Evolutionary conservation across 2,329 filamentous ascomycete genomes (phyloP), one percentile per base, ranked within the genome.

Genomic region (Claviceps fusiformis): DNA sequence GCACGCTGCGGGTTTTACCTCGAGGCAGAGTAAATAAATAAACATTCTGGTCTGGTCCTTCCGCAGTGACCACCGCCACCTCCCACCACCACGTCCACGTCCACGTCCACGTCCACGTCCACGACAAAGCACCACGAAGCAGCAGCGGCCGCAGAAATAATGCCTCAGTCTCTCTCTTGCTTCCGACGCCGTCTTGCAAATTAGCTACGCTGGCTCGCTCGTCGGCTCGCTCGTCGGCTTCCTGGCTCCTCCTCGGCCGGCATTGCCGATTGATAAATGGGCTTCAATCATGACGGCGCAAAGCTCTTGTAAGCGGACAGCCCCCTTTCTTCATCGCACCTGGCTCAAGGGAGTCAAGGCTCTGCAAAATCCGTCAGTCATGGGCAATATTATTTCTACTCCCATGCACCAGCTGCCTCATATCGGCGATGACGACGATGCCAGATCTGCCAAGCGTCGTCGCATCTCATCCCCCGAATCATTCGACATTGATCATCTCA

Each of bases 251-350:
- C 24, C 19, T 31, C 27, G 33, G 46, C 48, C 56, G 55, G 50
- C 54, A 49, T 53, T 53, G 54, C 55, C 59, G 54, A 64, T 64
- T 61, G 62, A 68, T 70, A 67, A 66, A 61, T 62, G 60, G 61
- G 65, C 65, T 60, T 60, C 65, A 66, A 69, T 67, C 68, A 80
- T 80, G 77, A 74, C 75, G 64, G 67, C 70, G 62, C 69, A 70
- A 63, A 70, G 67, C 63, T 69, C 70, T 59, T 74, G 70, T 63
- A 71, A 72, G 67, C 73, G 74, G 68, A 73, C 70, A 61, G 69
- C 75, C 55, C 77, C 78, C 57, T 81, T 77, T 65, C 73, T 80
- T 57, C 75, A 78, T 60, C 74, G 77, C 64, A 78, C 76, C 63
- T 79, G 75, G 76, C 70, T 74, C 59, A 72, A 69, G 58, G 72